Evolutionary conservation across 495 filamentous ascomycete genomes (phyloP), one percentile per base, ranked within the genome.

Genomic region (Podospora anserina): DNA sequence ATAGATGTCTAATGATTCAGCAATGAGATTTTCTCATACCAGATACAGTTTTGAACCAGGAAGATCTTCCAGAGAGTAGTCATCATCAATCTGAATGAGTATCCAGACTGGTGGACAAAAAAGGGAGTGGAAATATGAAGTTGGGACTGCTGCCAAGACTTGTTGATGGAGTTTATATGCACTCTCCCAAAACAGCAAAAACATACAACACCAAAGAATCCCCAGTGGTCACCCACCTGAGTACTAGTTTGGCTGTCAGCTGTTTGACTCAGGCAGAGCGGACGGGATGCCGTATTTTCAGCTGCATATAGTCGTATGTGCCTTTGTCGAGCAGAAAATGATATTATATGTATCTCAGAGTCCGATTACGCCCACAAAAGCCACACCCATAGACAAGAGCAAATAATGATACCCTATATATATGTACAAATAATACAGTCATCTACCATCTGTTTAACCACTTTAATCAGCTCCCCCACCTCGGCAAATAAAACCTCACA

Each of bases 401-500:
- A 23, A 23, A 23, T 23, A 23, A 23, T 23, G 23, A 49, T 49
- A 49, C 39, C 15, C 39, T 18, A 49, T 18, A 49, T 49, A 49
- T 49, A 49, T 49, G n/a, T 20, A 58, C 27, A 11, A 61, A 28
- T 20, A 61, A 61, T 23, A 61, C 59, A 27, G 23, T 2, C 5
- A 6, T 6, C 59, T 13, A 26, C 59, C 15, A 4, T 61, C 16
- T 16, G 26, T 20, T 13, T 1, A 26, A 0, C n/a, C 61, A 0
- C 65, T 39, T n/a, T 34, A 11, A 5, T 39, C 34, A 49, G 15
- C 9, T 15, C 65, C 23, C 69, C 81, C 77, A 82, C 58, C 70
- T 69, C 16, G 88, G 88, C 27, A 92, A 74, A 77, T 89, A 89
- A 68, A 82, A 83, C 80, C 88, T 94, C 65, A 88, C 89, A 80